Base-by-base conservation (phyloP, 2,329 filamentous ascomycete species). In the Pezicula radicicola region DNA sequence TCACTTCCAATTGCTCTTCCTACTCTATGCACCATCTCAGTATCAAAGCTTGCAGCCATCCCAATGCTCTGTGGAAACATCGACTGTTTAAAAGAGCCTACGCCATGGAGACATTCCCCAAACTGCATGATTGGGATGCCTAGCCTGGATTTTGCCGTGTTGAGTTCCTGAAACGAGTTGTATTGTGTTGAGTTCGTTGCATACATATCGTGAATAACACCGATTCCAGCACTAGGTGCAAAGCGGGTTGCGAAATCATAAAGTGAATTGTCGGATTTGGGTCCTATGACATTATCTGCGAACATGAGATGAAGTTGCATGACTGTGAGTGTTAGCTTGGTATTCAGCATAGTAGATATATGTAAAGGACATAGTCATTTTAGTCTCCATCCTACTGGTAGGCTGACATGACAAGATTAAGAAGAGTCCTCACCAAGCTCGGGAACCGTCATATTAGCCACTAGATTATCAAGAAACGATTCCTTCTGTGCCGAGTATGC, bases 251-350 rank as follows among this genome's bases (percentile, higher is more conserved):
- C 66, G 12, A 46, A 42, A 12, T 54, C 69, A 49, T 72, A 73
- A 28, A 72, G 64, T 30, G 67, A 69, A 57, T 73, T 70, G 13
- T 69, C 61, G 2, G 68, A 68, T 5, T 68, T 57, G 10, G 66
- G 62, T 3, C 72, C 72, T 5, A 75, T 62, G 28, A 75, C 68
- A 41, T 72, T 70, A 43, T 68, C 71, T 10, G 66, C 72, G 51
- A 74, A 75, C 60, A 71, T 75, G 37, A 75, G 66, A 49, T 75
- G 72, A 18, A 75, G 58, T 62, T 75, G 73, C n/a, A 73, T 48
- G 2, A 70, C 66, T 67, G 27, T n/a, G 46, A 46, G 2, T 37
- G 42, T 52, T 15, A 54, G 48, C 19, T 42, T 27, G 7, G 6
- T 9, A 10, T 16, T 49, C 4, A 21, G 30, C 6, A 33, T 5